Evolutionary conservation across 345 rosid genomes (phyloP).

Genomic region (Garcia nutans): DNA sequence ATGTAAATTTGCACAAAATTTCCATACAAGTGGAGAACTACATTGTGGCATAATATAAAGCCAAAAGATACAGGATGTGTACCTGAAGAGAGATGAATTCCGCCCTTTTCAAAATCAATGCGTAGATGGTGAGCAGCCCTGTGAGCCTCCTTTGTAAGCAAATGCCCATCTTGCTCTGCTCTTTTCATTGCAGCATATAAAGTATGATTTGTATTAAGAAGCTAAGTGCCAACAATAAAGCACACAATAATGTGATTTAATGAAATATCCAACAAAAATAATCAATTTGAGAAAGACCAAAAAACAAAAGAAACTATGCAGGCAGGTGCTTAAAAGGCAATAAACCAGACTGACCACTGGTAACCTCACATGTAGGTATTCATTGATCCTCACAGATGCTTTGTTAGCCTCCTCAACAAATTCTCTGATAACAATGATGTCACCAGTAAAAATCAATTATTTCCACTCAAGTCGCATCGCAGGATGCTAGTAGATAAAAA

Average conservation of each 20-base stretch:
- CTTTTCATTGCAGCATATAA: conserved; percentile 79
- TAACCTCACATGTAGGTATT: conserved; percentile 99
- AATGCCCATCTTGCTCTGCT: conserved; percentile 67
- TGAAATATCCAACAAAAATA: conserved; percentile 2
- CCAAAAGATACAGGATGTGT: conserved; percentile 18
- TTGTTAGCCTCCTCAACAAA: conserved; percentile 84
- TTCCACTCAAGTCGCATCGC: background rate
- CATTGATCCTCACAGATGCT: conserved; percentile 80
- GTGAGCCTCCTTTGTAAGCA: conserved; percentile 71
- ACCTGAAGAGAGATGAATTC: conserved; percentile 86
- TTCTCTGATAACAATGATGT: conserved; percentile 44
- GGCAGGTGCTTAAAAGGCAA: background rate
- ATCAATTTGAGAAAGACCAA: background rate
- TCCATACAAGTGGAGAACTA: conserved; percentile 10
- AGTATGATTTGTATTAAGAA: conserved; percentile 74
- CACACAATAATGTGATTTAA: conserved; percentile 5
- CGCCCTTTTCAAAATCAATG: conserved; percentile 87
- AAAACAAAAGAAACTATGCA: conserved; percentile 15
- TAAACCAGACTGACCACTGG: conserved; percentile 41
- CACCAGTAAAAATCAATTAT: conserved; percentile 4
- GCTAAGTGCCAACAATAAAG: conserved; percentile 42
- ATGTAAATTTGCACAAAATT: conserved; percentile 9
- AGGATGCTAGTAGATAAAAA: background rate
- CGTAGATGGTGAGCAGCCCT: conserved; percentile 76
- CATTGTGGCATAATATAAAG: conserved; percentile 5